Evolutionary conservation across 441 rosid genomes (phyloP), one percentile per base, ranked within the genome.

Genomic region (Aquilaria agallochum): DNA sequence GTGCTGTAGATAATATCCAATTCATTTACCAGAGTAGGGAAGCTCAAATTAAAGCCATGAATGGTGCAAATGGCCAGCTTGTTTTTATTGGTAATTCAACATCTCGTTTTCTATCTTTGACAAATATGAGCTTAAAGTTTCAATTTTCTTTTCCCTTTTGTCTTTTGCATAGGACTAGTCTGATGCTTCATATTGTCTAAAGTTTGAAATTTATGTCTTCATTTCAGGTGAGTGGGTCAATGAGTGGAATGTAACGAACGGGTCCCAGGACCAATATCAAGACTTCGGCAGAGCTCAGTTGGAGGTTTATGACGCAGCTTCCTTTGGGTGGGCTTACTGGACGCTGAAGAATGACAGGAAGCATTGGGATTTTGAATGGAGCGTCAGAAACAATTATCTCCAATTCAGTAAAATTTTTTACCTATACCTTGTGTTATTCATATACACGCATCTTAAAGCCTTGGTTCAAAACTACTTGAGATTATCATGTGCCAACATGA

Each of bases 331-430:
- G 96, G 65, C 96, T 15, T 86, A 82, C 58, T 86, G 96, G 96
- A 88, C 89, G 5, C 70, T 86, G 49, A 86, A 88, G 72, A 88
- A 88, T 56, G 84, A 86, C 48, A 75, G 84, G 57, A 65, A 79
- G 60, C 96, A 88, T 77, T 86, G 96, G 96, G 96, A 88, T 78
- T 88, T 86, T 59, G 90, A 83, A 56, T 88, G 96, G 96, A 88
- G 82, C 78, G 66, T 88, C 44, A 67, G 67, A 64, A 80, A 76
- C 77, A 60, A 78, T 7, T 88, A 82, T 66, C 92, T 88, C 62
- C 84, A 70, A 64, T 65, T 88, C 3, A 86, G 96, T 88, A 75
- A 76, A 11, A 40, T 9, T 54, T 57, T 42, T 42, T 47, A 14
- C 50, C 67, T 64, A 31, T 42, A 31, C 53, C 9, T 31, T 31